These are phyloP conservation scores for Russula dissimulans DNA, from an alignment of 768 basidiomycete genomes.

Conservation along the genomic window DNA sequence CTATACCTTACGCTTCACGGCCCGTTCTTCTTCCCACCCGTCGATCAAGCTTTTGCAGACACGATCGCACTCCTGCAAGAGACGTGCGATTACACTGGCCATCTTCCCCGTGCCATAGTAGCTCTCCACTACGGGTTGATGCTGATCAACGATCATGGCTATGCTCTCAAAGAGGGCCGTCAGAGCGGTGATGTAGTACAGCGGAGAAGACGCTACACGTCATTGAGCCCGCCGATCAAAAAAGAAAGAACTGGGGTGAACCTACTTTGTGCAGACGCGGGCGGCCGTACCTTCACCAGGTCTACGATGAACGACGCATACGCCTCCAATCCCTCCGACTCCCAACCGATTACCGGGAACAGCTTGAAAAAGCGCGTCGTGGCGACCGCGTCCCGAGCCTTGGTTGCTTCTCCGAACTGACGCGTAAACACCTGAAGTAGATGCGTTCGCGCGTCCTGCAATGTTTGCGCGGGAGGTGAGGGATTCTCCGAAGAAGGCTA, in stretches of 20 bases:
- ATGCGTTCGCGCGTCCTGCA: constrained; percentile 62
- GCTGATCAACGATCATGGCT: constrained; percentile 93
- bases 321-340: constrained; percentile 80
- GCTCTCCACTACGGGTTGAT: constrained; percentile 95
- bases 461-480: constrained; percentile 74
- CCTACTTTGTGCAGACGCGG: constrained; percentile 76
- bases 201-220: constrained; percentile 71
- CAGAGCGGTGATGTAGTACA: constrained; percentile 84
- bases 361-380: constrained; percentile 95
- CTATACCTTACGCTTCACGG: constrained; percentile 66
- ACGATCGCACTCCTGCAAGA: constrained; percentile 81
- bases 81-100: constrained; percentile 60
- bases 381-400: constrained; percentile 69
- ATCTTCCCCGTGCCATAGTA: constrained; percentile 92
- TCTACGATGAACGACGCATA: constrained; percentile 93
- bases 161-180: constrained; percentile 93
- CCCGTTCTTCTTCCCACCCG: constrained; percentile 88
- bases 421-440: constrained; percentile 68
- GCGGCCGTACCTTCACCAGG: constrained; percentile 70
- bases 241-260: constrained; percentile 2
- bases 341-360: constrained; percentile 93
- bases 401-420: constrained; percentile 79
- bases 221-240: constrained; percentile 6
- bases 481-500: constrained; percentile 90
- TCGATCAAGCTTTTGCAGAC: constrained; percentile 67